phyloP scores from a whole-genome alignment of 345 rosid genomes.

The Moricandia arvensis region DNA sequence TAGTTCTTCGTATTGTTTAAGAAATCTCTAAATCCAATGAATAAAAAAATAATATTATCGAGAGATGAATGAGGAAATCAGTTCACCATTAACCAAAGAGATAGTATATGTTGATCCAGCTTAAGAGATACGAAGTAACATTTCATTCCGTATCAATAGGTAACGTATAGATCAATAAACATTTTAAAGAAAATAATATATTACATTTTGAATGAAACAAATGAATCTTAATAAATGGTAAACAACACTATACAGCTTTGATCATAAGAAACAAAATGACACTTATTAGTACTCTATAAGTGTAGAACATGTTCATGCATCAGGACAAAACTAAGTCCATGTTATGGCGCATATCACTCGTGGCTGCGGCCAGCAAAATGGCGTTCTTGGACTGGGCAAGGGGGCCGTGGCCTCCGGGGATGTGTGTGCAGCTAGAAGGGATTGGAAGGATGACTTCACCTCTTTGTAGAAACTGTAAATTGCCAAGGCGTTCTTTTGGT shows the following conservation, averaged over 20 bases:
- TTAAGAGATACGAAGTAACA: neutral
- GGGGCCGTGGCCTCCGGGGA: constrained; percentile 1
- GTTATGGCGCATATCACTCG: neutral
- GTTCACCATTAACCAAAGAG: neutral
- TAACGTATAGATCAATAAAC: neutral
- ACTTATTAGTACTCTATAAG: neutral
- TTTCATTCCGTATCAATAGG: neutral
- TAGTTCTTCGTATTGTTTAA: neutral
- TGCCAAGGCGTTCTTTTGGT: neutral
- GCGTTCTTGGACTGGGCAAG: neutral
- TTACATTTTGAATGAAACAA: neutral
- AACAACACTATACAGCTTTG: neutral
- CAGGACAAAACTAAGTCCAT: neutral
- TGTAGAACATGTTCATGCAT: neutral
- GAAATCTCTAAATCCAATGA: neutral
- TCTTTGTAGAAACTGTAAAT: constrained; percentile 1
- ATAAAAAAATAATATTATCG: neutral
- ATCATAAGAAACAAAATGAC: neutral
- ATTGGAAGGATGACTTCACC: neutral
- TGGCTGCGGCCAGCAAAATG: neutral
- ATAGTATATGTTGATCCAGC: neutral
- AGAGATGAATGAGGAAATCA: neutral
- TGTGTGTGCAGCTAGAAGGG: neutral
- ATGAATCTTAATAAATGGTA: neutral
- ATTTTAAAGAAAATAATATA: neutral